Evolutionary conservation across 1,284 basidiomycete species (phyloP), one percentile per base, ranked within the genome.

Genomic region (Mrakiaceae sp.): DNA sequence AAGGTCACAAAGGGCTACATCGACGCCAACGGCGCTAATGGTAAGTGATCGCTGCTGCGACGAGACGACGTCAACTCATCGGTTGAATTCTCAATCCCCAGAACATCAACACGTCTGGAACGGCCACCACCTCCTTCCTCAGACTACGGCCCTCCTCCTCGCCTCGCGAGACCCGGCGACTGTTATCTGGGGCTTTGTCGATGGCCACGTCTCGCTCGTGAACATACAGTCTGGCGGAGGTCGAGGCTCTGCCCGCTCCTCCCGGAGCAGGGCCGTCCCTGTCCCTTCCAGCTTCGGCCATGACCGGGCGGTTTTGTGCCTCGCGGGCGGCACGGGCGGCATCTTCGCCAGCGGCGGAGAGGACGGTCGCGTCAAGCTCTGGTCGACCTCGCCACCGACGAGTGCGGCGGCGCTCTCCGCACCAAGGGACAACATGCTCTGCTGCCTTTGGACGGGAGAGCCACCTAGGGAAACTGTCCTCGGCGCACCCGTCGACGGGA

Each of bases 181-280:
- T 63, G 79, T 89, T 42, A 76, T 83, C 6, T 92, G 90, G 90
- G 90, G 88, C 1, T 87, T 84, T 70, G 78, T 79, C 47, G 83
- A 80, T 54, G 90, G 90, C 51, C 82, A 84, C 64, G 80, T 93
- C 7, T 80, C 83, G 0, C 77, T 88, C 44, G 84, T 85, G 43
- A 79, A 78, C 5, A 27, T 27, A 27, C 27, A 27, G 27, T 27
- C 27, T 27, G 27, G 27, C 27, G 27, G 27, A 27, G 55, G 55
- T 27, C 48, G 46, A 47, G 40, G 44, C 40, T 11, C 27, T 16
- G 77, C 78, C 4, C 79, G 79, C 55, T 39, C 60, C 27, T 27
- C 27, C 27, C 27, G 27, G 27, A 27, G 27, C 27, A 27, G 27
- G 11, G 49, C 11, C 16, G 49, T 11, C 11, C 49, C 16, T 51